Evolutionary conservation across 257 asterid genomes (phyloP), one percentile per base, ranked within the genome.

Genomic region (Primulina tabacum): DNA sequence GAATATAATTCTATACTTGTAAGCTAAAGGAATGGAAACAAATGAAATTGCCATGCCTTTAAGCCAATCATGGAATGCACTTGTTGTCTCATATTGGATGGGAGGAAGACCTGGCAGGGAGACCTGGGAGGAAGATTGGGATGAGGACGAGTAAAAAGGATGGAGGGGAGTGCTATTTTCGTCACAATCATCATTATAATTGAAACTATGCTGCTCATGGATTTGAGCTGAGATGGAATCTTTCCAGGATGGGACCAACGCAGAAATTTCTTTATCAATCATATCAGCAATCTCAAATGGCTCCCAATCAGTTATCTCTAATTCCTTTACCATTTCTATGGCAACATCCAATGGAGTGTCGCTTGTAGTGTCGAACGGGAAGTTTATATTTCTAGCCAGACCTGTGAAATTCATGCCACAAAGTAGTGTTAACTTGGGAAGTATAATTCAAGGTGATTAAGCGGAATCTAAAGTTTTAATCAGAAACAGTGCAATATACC

Each of bases 341-440:
- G 97, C 97, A 10, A 88, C 97, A 2, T 85, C 92, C 57, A 82
- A n/a, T 5, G 94, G 75, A 5, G 92, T 88, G 75, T 90, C 97
- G 37, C 72, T 77, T 2, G 71, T 62, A 20, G 78, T 86, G 70
- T 88, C 97, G 56, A 90, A 90, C 0, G 96, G 94, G 76, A 90
- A 90, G 80, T 61, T 78, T 75, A 90, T 82, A 77, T 88, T 85
- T 67, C 83, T 79, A 2, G 79, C 78, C 40, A 71, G 69, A 62
- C 90, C 95, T 90, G 30, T 28, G 83, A 70, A 56, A 59, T 60
- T 65, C 69, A 67, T 21, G 43, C 30, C 24, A 66, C n/a, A 10
- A 2, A 10, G 12, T 38, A 8, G 12, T 6, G 30, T 64, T 29
- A 71, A 62, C 61, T 0, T 37, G 20, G 8, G 14, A 73, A 58